Conservation (phyloP, 257 asterid species). For the Solanum acaule region DNA sequence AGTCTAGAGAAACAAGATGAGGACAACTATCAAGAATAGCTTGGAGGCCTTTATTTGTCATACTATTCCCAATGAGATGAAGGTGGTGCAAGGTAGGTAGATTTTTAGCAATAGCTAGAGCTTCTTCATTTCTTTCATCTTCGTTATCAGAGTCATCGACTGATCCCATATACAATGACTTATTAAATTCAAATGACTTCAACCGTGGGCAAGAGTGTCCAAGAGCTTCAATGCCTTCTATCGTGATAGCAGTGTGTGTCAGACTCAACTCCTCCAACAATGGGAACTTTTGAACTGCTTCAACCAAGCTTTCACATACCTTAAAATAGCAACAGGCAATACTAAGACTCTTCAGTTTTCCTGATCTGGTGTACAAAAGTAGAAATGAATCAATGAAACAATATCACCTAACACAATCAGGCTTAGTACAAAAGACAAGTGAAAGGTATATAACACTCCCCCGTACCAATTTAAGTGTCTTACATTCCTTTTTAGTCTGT, state of each 20-base stretch:
- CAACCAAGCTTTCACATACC: background rate
- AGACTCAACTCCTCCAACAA: slow-evolving; percentile 23
- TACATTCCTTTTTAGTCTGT: background rate
- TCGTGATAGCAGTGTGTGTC: background rate
- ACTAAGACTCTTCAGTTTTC: background rate
- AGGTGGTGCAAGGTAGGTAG: background rate
- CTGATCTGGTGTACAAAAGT: background rate
- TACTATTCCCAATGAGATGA: background rate
- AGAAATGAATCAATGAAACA: background rate
- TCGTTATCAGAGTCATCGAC: background rate
- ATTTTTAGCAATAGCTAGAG: background rate
- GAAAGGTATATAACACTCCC: background rate
- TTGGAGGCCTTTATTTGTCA: background rate
- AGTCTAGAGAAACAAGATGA: background rate
- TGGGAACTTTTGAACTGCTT: background rate
- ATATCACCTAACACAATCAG: background rate
- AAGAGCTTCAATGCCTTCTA: slow-evolving; percentile 16
- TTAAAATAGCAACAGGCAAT: background rate
- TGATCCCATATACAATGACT: background rate
- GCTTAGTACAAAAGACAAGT: background rate
- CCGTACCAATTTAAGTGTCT: background rate
- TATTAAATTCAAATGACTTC: slow-evolving; percentile 12
- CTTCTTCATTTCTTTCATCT: background rate
- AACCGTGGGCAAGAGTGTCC: slow-evolving; percentile 30
- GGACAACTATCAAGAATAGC: background rate